These are phyloP conservation scores for Skeletonema potamos DNA, from an alignment of 108 stramenopile genomes.

Conservation along the genomic window DNA sequence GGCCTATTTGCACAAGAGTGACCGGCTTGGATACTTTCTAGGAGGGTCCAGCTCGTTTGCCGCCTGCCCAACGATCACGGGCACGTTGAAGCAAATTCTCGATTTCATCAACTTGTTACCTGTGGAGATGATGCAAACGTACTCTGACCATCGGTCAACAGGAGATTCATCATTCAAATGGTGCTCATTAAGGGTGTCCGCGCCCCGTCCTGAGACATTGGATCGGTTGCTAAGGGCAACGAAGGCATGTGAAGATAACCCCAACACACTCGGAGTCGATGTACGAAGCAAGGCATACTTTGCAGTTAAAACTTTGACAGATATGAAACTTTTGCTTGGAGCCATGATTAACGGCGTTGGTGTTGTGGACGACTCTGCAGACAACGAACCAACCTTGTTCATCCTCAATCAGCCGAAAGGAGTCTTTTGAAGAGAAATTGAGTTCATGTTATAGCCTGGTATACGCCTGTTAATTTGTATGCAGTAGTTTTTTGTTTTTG, in stretches of 20 bases:
- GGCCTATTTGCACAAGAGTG: background rate
- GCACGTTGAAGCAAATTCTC: background rate
- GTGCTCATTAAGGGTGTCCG: background rate
- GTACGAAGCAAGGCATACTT: background rate
- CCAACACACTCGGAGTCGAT: background rate
- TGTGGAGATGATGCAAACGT: background rate
- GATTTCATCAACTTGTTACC: background rate
- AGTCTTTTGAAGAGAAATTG: no score
- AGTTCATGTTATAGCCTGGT: no score
- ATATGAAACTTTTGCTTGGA: background rate
- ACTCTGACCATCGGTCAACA: background rate
- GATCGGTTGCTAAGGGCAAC: background rate
- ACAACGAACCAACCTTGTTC: no score
- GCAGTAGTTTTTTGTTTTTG: no score
- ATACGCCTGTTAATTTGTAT: no score
- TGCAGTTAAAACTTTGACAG: background rate
- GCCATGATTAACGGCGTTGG: background rate
- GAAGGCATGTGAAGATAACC: background rate
- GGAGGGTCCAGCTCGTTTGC: background rate
- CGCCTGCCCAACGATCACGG: background rate
- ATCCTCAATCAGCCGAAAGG: no score
- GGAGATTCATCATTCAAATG: background rate
- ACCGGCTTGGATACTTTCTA: background rate
- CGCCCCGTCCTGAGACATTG: background rate
- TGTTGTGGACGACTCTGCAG: no score